Percentiles rank a stretch among this genome's conserved stretches.
These are phyloP conservation scores for Plicaturopsis crispa DNA, from an alignment of 768 basidiomycete genomes.

Conservation along the genomic window DNA sequence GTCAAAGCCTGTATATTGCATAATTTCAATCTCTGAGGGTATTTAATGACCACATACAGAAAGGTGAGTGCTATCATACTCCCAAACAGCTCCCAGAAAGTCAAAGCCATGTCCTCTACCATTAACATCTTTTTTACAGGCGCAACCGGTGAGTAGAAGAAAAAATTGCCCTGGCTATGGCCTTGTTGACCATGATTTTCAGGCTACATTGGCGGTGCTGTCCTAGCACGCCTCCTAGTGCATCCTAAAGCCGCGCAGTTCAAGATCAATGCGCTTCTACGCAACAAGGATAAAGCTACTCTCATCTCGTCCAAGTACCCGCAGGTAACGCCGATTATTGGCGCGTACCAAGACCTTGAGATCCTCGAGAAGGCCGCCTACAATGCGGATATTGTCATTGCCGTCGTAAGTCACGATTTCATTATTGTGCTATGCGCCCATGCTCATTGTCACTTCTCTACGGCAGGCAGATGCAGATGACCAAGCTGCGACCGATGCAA, in stretches of 20 bases:
- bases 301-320: constrained; percentile 14
- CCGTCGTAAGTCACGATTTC: constrained; percentile 22
- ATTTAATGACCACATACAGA: too few species aligned
- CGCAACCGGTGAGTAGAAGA: background rate
- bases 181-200: background rate
- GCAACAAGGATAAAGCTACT: constrained; percentile 18
- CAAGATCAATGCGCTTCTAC: constrained; percentile 19
- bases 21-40: too few species aligned
- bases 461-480: constrained; percentile 6
- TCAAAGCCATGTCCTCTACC: background rate
- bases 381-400: constrained; percentile 23
- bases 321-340: constrained; percentile 20
- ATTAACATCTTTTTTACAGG: background rate
- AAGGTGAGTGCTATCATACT: too few species aligned
- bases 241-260: constrained; percentile 15
- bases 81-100: too few species aligned
- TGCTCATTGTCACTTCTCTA: background rate
- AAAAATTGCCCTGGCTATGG: background rate
- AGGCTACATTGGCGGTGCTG: constrained; percentile 28
- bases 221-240: constrained; percentile 21
- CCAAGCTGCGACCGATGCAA: constrained; percentile 4
- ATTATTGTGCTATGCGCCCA: too few species aligned
- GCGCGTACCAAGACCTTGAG: constrained; percentile 22
- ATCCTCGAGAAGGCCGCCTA: constrained; percentile 19
- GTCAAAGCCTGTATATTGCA: too few species aligned